Conservation (phyloP, 202 grass and related monocot genomes). For the Sporobolus alterniflorus region DNA sequence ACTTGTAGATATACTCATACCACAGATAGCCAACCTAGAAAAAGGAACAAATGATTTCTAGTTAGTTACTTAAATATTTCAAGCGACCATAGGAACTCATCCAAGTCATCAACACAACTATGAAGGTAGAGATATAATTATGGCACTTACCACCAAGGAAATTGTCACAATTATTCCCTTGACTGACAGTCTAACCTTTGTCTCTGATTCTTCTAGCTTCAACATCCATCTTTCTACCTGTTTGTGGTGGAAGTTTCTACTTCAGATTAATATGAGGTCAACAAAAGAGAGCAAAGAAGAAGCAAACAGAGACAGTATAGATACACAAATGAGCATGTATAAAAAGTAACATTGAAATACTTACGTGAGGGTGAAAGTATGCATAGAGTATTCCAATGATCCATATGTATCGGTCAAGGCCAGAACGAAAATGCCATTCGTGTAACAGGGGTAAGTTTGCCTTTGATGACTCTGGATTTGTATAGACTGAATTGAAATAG, state of each 20-base stretch:
- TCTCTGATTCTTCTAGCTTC: constrained; percentile 79
- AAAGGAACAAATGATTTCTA: constrained; percentile 1
- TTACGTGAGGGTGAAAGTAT: constrained; percentile 90
- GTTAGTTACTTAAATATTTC: neutral
- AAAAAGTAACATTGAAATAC: constrained; percentile 14
- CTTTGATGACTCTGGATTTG: constrained; percentile 80
- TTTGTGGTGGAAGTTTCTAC: neutral
- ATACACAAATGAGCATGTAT: neutral
- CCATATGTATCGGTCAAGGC: constrained; percentile 97
- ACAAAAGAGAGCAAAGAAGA: neutral
- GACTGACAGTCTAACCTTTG: constrained; percentile 66
- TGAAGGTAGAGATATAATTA: neutral
- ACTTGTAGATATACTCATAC: constrained; percentile 95
- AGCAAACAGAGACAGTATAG: neutral
- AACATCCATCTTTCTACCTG: constrained; percentile 95
- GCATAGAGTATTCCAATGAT: constrained; percentile 96
- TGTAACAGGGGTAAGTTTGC: constrained; percentile 75
- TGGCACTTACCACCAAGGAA: constrained; percentile 67
- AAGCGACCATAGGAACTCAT: neutral
- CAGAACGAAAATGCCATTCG: constrained; percentile 97
- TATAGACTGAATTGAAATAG: constrained; percentile 68
- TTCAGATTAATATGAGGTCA: neutral
- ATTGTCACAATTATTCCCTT: constrained; percentile 75
- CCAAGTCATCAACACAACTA: neutral
- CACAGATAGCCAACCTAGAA: constrained; percentile 79